Percentiles rank a stretch among this genome's conserved stretches.
Evolutionary conservation across 495 filamentous ascomycete species (phyloP).

Genomic region (Aspergillus homomorphus): DNA sequence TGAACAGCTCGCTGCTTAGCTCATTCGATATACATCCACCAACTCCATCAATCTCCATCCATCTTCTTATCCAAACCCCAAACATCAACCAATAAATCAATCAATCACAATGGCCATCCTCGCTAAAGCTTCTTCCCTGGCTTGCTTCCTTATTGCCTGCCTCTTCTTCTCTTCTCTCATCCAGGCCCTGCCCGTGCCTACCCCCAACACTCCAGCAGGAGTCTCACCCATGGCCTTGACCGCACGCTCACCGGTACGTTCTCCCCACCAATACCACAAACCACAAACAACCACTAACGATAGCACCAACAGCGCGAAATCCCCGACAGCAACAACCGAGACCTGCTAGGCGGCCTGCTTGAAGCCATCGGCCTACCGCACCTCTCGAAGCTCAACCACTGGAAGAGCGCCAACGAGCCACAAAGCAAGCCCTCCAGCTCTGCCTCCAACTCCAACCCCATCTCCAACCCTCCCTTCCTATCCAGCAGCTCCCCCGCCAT

Average conservation of each 20-base stretch:
- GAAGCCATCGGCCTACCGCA: slow-evolving; percentile 21
- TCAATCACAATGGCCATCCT: slow-evolving; percentile 7
- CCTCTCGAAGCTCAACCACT: slow-evolving; percentile 17
- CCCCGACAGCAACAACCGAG: slow-evolving; percentile 23
- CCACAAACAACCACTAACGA: not conserved
- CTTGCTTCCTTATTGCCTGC: slow-evolving; percentile 6
- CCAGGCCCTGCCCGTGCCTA: not conserved
- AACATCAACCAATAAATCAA: not conserved
- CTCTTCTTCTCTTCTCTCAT: slow-evolving; percentile 10
- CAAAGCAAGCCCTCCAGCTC: too few species aligned
- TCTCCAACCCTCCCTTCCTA: not conserved
- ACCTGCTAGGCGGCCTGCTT: slow-evolving; percentile 24
- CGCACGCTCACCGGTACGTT: slow-evolving; percentile 12
- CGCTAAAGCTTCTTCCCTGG: slow-evolving; percentile 4
- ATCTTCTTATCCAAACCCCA: too few species aligned
- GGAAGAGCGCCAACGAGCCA: slow-evolving; percentile 1
- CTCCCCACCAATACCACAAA: too few species aligned
- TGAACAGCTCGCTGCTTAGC: not conserved
- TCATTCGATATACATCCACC: too few species aligned
- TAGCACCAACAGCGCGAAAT: slow-evolving; percentile 26
- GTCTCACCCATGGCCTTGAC: not conserved
- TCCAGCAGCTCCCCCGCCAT: too few species aligned
- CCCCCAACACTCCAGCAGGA: not conserved
- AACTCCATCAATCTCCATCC: not conserved
- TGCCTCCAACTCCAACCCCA: too few species aligned